Evolutionary conservation across 1,284 basidiomycete species (phyloP), one percentile per base, ranked within the genome.

Genomic region (Coniophora puteana): DNA sequence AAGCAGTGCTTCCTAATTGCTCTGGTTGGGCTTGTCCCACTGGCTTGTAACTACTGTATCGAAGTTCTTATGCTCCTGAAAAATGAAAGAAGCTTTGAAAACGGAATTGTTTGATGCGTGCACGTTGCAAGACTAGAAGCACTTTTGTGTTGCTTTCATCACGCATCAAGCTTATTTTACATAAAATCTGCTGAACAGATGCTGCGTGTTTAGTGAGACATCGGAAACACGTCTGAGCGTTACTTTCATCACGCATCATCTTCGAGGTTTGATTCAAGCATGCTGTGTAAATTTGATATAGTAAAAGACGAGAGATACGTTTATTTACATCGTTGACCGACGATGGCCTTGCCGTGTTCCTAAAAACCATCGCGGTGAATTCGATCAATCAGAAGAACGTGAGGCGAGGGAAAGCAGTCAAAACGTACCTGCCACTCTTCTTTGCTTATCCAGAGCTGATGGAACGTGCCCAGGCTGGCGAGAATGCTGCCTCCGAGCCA

Each of bases 401-500:
- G 18, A 41, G 17, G 17, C 4, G 17, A 6, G 17, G n/a, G n/a
- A n/a, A n/a, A n/a, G n/a, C n/a, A 21, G 23, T 13, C 29, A 36
- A 25, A 17, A 66, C 78, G 27, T 45, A 86, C 89, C 74, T 89
- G 79, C 83, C 89, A 94, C 58, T 95, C 92, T 61, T 93, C 90
- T 57, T 75, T 81, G 58, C 89, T 92, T 55, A 94, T 90, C 92
- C 92, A 94, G 27, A 94, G 67, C 56, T 97, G 93, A 63, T 98
- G 93, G 77, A 97, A 98, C 12, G 93, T 95, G 21, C 94, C 94
- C 55, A 97, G 66, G 56, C 89, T 93, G 1, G 88, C 92, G 41
- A 97, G 72, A 50, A 97, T 93, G 51, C 89, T 92, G 20, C 93
- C 93, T 13, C 93, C 93, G 7, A 98, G 70, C 94, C 94, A 98